Percentiles rank a stretch among this genome's conserved stretches.
Evolutionary conservation across 73 alveolate species (phyloP).

Genomic region (Paramecium sonneborni): DNA sequence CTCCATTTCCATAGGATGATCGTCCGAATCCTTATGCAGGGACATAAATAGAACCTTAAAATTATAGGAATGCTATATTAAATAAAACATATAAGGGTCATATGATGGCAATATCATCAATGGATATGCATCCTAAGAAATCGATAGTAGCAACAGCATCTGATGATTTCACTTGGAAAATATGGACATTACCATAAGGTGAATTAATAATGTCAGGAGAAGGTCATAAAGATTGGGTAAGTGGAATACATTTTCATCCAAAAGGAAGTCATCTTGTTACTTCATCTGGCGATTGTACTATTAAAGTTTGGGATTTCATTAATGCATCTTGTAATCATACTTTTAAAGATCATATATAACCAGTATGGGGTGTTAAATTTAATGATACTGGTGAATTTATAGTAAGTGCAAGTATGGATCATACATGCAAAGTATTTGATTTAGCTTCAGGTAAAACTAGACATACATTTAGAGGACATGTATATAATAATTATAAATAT

Average conservation of each 20-base stretch:
- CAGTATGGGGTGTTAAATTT: conserved; percentile 91
- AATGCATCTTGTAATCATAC: conserved; percentile 98
- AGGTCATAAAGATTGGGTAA: conserved; percentile 99
- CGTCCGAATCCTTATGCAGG: conserved; percentile 75
- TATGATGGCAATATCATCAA: conserved; percentile 93
- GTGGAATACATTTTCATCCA: conserved; percentile 99
- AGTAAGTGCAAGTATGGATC: conserved; percentile 97
- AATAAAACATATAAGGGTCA: conserved; percentile 94
- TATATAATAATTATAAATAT: background rate
- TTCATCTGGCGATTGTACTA: conserved; percentile 98
- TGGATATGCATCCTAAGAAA: conserved; percentile 92
- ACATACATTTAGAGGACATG: conserved; percentile 99
- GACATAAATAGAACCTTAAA: conserved; percentile 63
- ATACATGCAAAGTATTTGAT: conserved; percentile 96
- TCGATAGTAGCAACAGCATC: conserved; percentile 98
- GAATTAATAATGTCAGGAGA: conserved; percentile 99
- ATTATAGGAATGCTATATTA: conserved; percentile 55
- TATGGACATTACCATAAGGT: conserved; percentile 71
- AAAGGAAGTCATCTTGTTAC: conserved; percentile 94
- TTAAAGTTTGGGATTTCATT: conserved; percentile 99
- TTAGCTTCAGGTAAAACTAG: conserved; percentile 89
- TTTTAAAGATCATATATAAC: conserved; percentile 96
- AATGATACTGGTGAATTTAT: conserved; percentile 86
- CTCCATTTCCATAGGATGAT: conserved; percentile 72
- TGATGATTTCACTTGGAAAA: conserved; percentile 99